Base-by-base conservation (phyloP, 2,329 filamentous ascomycete species). In the Botrytis galanthina region DNA sequence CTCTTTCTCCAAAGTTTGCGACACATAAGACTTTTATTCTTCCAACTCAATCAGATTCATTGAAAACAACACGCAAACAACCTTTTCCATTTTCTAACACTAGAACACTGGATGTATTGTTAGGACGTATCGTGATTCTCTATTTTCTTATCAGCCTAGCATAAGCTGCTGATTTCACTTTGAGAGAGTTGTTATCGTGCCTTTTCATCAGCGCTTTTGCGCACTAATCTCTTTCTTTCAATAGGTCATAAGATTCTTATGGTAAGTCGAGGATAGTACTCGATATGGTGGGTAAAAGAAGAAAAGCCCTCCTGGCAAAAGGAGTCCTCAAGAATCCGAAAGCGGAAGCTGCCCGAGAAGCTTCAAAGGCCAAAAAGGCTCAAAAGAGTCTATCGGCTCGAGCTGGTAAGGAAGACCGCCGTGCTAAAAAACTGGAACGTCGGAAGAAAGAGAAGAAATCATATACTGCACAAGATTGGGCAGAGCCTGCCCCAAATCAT, bases 401-500 rank as follows among this genome's bases (percentile, higher is more conserved):
- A 70, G 57, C 68, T 62, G 64, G 54, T 73, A 78, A 77, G 63
- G 75, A 78, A 67, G 76, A 79, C 20, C 76, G 78, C 62, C 77
- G 77, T 54, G 73, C 73, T 67, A 74, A 74, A 26, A 81, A 80
- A 73, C 39, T 79, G 26, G 77, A 78, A 67, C 76, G 71, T 44
- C 76, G 80, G 16, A 80, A 71, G 70, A 76, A 77, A 61, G 79
- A 80, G 67, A 80, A 76, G 72, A 78, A 72, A 51, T 67, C 62
- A 35, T 76, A 76, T 72, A 79, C 78, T 39, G 76, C 78, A 42
- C 73, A 78, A n/a, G 71, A 75, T 61, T 80, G 80, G 80, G 77
- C 77, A 51, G 74, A 71, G 46, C 78, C 78, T 62, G 76, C 78
- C 37, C 80, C 79, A 16, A 67, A 78, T 14, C 79, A 80, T 70